Evolutionary conservation across 176 grass and related monocot genomes (phyloP).

Genomic region (Tuctoria greenei): DNA sequence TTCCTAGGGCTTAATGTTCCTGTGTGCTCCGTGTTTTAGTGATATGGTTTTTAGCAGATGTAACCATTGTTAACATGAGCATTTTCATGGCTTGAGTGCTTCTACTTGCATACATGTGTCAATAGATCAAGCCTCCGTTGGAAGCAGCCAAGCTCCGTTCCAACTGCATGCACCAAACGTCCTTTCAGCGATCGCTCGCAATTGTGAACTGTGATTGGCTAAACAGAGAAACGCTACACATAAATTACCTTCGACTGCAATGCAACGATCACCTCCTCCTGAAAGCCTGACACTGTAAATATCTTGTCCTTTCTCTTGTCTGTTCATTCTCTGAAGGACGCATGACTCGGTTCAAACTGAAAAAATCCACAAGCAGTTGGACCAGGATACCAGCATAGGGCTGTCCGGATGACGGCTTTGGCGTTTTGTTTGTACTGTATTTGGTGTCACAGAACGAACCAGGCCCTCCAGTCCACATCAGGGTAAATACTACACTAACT

Average conservation of each 20-base stretch:
- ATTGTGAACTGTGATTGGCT: not conserved
- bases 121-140: not conserved
- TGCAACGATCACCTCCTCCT: not conserved
- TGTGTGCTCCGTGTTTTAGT: not conserved
- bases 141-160: not conserved
- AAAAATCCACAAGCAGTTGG: slow-evolving; percentile 8
- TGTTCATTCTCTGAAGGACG: slow-evolving; percentile 1
- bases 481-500: not conserved
- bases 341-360: not conserved
- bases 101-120: not conserved
- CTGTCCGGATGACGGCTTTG: slow-evolving; percentile 28
- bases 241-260: not conserved
- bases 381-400: slow-evolving; percentile 19
- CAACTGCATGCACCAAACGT: not conserved
- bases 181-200: not conserved
- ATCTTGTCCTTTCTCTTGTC: slow-evolving; percentile 12
- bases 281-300: not conserved
- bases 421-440: slow-evolving; percentile 34
- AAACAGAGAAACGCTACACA: not conserved
- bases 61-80: not conserved
- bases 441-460: slow-evolving; percentile 7
- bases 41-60: not conserved
- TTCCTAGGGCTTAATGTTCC: not conserved
- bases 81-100: not conserved
- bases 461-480: not conserved